Conservation (phyloP, 192 early-diverging fungal species). For the Rhizoclosmatium globosum region DNA sequence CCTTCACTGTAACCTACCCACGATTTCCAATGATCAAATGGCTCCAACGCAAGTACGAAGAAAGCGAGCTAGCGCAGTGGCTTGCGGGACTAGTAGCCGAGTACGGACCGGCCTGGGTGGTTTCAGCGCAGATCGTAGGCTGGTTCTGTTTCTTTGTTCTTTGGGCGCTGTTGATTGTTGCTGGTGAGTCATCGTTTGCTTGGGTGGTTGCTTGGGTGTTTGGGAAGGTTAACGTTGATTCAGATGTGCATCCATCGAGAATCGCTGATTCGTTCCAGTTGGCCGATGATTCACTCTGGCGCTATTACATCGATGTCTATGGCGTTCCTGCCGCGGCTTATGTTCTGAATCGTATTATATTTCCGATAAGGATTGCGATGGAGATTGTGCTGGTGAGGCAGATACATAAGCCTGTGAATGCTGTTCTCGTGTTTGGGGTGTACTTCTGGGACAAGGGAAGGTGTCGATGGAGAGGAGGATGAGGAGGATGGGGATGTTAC, state of each 20-base stretch:
- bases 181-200: neutral
- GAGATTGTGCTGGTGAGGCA: conserved; percentile 13
- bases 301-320: conserved; percentile 5
- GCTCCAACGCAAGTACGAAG: conserved; percentile 7
- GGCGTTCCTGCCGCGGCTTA: conserved; percentile 34
- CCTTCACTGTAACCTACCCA: too few relatives aligned
- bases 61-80: conserved; percentile 2
- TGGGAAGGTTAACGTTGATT: neutral
- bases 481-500: neutral
- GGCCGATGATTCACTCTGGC: neutral
- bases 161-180: conserved; percentile 8
- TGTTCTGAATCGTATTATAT: conserved; percentile 11
- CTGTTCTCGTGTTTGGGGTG: conserved; percentile 4
- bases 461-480: conserved; percentile 5
- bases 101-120: conserved; percentile 24
- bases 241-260: conserved; percentile 13
- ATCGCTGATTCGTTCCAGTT: conserved; percentile 28
- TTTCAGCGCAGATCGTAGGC: conserved; percentile 17
- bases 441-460: neutral
- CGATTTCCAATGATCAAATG: neutral
- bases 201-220: neutral
- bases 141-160: conserved; percentile 1
- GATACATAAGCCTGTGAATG: conserved; percentile 30
- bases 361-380: conserved; percentile 15
- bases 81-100: conserved; percentile 4